Conservation (phyloP, 23 red algal genomes). For the Rhodosorus marinus region DNA sequence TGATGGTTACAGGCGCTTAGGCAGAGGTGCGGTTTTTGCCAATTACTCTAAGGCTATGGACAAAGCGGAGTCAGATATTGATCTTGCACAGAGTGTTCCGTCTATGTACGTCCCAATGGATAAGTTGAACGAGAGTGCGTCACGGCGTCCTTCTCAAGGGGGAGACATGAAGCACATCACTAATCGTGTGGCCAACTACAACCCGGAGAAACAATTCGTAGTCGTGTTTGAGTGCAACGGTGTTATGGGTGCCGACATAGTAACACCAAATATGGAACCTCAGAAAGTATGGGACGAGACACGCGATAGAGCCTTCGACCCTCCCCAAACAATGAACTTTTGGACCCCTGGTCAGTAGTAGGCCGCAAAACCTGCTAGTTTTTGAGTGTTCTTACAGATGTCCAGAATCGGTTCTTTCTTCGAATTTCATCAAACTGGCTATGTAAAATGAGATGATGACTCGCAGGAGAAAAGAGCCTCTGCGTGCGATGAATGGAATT, state of each 20-base stretch:
- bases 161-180: not conserved
- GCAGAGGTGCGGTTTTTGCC: constrained; percentile 2
- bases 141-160: not conserved
- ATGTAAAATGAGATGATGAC: too few relatives aligned
- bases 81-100: not conserved
- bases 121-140: not conserved
- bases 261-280: not conserved
- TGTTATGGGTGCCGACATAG: not conserved
- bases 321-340: too few relatives aligned
- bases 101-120: not conserved
- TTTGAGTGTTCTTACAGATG: too few relatives aligned
- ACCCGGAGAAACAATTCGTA: not conserved
- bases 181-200: not conserved
- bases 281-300: not conserved
- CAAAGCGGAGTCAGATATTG: not conserved
- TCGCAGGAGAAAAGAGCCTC: too few relatives aligned
- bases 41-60: not conserved
- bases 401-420: too few relatives aligned
- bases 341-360: too few relatives aligned
- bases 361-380: too few relatives aligned
- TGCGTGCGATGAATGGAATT: too few relatives aligned
- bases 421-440: too few relatives aligned
- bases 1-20: not conserved
- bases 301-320: too few relatives aligned
- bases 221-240: not conserved